phyloP scores from a whole-genome alignment of 805 yeast species.

The Ogataea kodamae region DNA sequence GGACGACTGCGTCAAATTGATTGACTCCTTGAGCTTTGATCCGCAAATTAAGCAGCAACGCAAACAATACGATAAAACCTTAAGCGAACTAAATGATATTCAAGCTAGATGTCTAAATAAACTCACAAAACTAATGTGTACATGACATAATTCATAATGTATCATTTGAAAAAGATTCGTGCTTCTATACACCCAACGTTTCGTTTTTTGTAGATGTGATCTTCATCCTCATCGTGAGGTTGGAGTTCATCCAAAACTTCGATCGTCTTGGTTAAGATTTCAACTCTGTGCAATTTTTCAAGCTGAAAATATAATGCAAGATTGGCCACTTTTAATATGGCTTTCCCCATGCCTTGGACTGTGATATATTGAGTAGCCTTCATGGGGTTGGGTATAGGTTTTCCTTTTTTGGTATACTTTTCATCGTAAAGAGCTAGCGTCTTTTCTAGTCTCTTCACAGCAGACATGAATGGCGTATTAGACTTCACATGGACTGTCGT shows the following conservation, averaged over 20 bases:
- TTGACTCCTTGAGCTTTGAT: slow-evolving; percentile 26
- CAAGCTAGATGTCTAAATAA: slow-evolving; percentile 38
- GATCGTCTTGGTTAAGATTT: slow-evolving; percentile 59
- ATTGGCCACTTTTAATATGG: slow-evolving; percentile 60
- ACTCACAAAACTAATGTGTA: slow-evolving; percentile 3
- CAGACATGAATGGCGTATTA: slow-evolving; percentile 69
- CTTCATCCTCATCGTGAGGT: slow-evolving; percentile 20
- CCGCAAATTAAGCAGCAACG: slow-evolving; percentile 33
- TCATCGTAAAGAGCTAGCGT: slow-evolving; percentile 35
- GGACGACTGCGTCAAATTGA: slow-evolving; percentile 34
- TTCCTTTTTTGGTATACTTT: slow-evolving; percentile 42
- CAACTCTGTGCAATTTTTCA: slow-evolving; percentile 49
- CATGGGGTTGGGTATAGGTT: slow-evolving; percentile 16
- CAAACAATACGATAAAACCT: slow-evolving; percentile 44
- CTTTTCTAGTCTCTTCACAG: slow-evolving; percentile 60
- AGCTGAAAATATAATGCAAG: slow-evolving; percentile 58
- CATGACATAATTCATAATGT: not conserved
- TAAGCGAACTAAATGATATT: slow-evolving; percentile 47
- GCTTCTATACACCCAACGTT: slow-evolving; percentile 47
- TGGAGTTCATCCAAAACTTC: slow-evolving; percentile 69
- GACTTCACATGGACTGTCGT: slow-evolving; percentile 57
- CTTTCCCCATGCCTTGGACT: slow-evolving; percentile 73
- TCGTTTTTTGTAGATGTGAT: slow-evolving; percentile 39
- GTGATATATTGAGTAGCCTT: slow-evolving; percentile 41
- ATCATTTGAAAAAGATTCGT: slow-evolving; percentile 31